A percentile compares a stretch with the other conserved stretches of the same genome.
Conservation (phyloP, 192 early-diverging fungal genomes). For the Martensiomyces pterosporus region DNA sequence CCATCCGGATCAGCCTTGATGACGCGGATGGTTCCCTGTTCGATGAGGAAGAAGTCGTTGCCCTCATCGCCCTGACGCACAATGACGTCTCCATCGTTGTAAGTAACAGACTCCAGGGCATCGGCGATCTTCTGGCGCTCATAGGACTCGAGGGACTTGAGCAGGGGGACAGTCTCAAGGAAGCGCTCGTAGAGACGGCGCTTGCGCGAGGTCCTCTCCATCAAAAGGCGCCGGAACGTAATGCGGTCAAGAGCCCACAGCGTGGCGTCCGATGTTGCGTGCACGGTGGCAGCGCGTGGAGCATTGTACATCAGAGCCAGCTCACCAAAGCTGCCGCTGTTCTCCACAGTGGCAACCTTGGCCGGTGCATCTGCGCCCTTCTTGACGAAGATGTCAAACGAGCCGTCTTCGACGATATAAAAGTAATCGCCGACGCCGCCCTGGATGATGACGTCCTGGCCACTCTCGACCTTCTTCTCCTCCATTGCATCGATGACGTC, state of each 20-base stretch:
- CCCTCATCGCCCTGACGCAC: constrained; percentile 92
- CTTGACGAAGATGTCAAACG: constrained; percentile 85
- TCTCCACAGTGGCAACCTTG: constrained; percentile 75
- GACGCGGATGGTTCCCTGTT: constrained; percentile 82
- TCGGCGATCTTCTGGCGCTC: constrained; percentile 99
- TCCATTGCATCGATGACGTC: constrained; percentile 97
- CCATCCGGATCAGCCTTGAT: constrained; percentile 77
- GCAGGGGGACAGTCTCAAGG: constrained; percentile 85
- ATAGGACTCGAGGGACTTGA: constrained; percentile 88
- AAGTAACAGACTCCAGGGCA: constrained; percentile 89
- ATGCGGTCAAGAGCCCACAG: constrained; percentile 98
- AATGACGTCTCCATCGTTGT: constrained; percentile 76
- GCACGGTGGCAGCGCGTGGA: constrained; percentile 94
- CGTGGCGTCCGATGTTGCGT: constrained; percentile 74
- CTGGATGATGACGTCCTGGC: constrained; percentile 83
- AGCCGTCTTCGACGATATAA: constrained; percentile 94
- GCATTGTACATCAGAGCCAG: constrained; percentile 99
- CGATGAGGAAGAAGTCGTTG: constrained; percentile 93
- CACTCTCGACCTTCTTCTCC: constrained; percentile 70
- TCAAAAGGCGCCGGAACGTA: constrained; percentile 93
- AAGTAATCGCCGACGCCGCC: constrained; percentile 97
- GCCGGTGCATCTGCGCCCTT: constrained; percentile 57
- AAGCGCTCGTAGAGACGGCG: constrained; percentile 95
- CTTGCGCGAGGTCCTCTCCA: constrained; percentile 96
- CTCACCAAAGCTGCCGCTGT: constrained; percentile 94